Percentiles rank a stretch among this genome's conserved stretches.
Evolutionary conservation across 257 asterid genomes (phyloP).

Genomic region (Solanum tacnaense): DNA sequence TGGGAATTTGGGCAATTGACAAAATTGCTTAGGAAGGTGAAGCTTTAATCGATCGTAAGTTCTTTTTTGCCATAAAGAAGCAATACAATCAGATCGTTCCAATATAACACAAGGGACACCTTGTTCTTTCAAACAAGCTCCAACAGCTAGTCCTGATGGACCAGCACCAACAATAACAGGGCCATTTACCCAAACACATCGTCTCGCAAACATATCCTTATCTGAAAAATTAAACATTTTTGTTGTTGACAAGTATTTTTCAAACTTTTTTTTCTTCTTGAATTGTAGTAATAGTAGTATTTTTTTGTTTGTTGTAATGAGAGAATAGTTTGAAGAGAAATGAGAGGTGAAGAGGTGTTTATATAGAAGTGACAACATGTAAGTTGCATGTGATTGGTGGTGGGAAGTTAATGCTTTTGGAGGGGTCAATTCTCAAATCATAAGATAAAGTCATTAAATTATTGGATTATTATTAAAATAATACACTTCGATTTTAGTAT

Average conservation of each 20-base stretch:
- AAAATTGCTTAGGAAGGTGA: slow-evolving; percentile 41
- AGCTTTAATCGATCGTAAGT: slow-evolving; percentile 40
- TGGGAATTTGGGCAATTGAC: slow-evolving; percentile 49
- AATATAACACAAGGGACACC: slow-evolving; percentile 31
- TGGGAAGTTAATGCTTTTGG: no score
- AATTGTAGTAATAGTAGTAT: slow-evolving; percentile 6
- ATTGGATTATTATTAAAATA: no score
- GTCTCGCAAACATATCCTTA: slow-evolving; percentile 5
- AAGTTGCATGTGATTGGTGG: neutral
- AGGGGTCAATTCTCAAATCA: no score
- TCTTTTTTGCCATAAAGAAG: slow-evolving; percentile 36
- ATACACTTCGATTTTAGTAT: neutral
- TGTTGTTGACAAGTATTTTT: neutral
- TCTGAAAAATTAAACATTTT: slow-evolving; percentile 27
- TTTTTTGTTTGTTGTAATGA: neutral
- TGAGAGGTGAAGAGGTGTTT: neutral
- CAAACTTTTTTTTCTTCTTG: neutral
- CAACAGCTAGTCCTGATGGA: slow-evolving; percentile 46
- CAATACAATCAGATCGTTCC: slow-evolving; percentile 39
- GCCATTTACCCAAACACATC: slow-evolving; percentile 57
- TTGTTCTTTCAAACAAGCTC: slow-evolving; percentile 28
- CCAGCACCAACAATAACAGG: slow-evolving; percentile 68
- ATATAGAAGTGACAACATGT: slow-evolving; percentile 12
- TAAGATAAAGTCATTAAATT: no score
- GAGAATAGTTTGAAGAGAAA: neutral